phyloP scores from a whole-genome alignment of 106 monocot species.

The Allium fistulosum region DNA sequence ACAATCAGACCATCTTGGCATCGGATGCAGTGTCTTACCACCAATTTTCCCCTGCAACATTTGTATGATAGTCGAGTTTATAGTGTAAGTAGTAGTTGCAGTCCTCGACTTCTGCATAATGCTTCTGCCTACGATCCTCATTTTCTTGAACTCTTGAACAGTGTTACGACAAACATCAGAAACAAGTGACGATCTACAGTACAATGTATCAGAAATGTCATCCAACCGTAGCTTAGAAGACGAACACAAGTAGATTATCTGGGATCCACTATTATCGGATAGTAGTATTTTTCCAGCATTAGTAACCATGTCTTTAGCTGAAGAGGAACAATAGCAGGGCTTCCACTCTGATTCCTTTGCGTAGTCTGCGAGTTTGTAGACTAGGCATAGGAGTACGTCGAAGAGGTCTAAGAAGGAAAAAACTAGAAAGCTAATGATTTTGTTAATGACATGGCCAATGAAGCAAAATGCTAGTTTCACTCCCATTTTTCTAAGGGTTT shows the following conservation, averaged over 20 bases:
- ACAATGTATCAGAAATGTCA: conserved; percentile 89
- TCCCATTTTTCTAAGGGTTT: not conserved
- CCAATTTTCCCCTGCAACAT: conserved; percentile 20
- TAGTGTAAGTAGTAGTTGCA: not conserved
- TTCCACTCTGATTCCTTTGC: conserved; percentile 65
- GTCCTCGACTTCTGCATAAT: not conserved
- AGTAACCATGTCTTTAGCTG: conserved; percentile 44
- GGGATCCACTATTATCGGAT: conserved; percentile 50
- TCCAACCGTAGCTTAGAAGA: conserved; percentile 58
- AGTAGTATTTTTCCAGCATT: conserved; percentile 46
- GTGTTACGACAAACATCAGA: conserved; percentile 31
- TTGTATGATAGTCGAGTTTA: conserved; percentile 17
- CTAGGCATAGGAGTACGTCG: conserved; percentile 72
- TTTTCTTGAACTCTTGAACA: conserved; percentile 30
- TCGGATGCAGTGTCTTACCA: not conserved
- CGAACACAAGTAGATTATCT: conserved; percentile 51
- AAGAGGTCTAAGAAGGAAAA: conserved; percentile 61
- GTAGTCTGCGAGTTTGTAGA: conserved; percentile 75
- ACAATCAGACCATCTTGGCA: conserved; percentile 24
- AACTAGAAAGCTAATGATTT: conserved; percentile 58
- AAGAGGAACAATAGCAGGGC: conserved; percentile 80
- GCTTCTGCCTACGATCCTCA: conserved; percentile 10
- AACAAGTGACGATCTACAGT: conserved; percentile 54
- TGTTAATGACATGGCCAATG: conserved; percentile 43
- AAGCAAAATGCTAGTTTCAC: conserved; percentile 8